phyloP scores from a whole-genome alignment of 139 green algal genomes.

The Diplosphaera chodatii region DNA sequence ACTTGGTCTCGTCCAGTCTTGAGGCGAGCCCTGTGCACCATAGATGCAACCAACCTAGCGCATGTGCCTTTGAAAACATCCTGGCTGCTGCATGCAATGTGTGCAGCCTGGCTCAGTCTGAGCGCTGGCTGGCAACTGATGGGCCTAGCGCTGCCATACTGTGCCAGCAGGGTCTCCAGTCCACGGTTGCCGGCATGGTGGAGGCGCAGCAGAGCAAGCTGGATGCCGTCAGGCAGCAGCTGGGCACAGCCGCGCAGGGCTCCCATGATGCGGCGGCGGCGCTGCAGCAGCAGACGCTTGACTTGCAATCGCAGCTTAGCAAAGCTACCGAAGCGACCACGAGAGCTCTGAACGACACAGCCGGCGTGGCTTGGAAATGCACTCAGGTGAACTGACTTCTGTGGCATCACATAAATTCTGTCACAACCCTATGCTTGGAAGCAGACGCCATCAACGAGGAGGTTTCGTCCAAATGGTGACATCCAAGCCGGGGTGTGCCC shows the following conservation, averaged over 20 bases:
- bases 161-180: constrained; percentile 21
- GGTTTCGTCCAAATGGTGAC: too few relatives aligned
- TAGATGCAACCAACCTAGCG: too few relatives aligned
- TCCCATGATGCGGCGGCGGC: not conserved
- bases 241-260: not conserved
- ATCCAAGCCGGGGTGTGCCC: too few relatives aligned
- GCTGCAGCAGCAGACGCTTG: constrained; percentile 4
- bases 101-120: too few relatives aligned
- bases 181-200: constrained; percentile 9
- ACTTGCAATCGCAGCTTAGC: constrained; percentile 6
- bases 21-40: not conserved
- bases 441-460: not conserved
- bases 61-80: not conserved
- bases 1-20: not conserved
- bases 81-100: too few relatives aligned
- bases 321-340: not conserved
- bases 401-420: too few relatives aligned
- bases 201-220: constrained; percentile 10
- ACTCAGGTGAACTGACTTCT: too few relatives aligned
- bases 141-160: too few relatives aligned
- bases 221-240: not conserved
- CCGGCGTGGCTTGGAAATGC: not conserved
- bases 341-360: not conserved
- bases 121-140: too few relatives aligned
- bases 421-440: too few relatives aligned